Percentiles rank a stretch among this genome's conserved stretches.
These are phyloP conservation scores for Thozetella sp. DNA, from an alignment of 495 filamentous ascomycete genomes.

Conservation along the genomic window DNA sequence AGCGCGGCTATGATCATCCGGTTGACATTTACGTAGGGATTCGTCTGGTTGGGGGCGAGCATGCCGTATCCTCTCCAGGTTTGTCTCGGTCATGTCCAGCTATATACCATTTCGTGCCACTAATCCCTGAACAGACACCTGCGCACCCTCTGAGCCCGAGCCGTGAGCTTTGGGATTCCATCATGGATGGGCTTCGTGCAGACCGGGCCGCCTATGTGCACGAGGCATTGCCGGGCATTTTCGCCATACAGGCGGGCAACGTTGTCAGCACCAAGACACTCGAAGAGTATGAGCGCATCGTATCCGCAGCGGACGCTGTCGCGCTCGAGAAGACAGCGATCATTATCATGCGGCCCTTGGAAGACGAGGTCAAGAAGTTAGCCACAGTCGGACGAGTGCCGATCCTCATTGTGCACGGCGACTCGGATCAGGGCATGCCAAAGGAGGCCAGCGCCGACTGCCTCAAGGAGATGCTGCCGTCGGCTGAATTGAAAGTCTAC, in stretches of 20 bases:
- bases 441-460: conserved; percentile 7
- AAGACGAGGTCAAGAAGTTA: conserved; percentile 6
- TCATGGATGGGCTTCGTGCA: neutral
- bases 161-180: neutral
- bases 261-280: conserved; percentile 2
- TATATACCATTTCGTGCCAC: neutral
- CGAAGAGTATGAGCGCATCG: conserved; percentile 10
- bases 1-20: neutral
- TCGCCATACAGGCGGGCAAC: conserved; percentile 5
- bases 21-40: conserved; percentile 1
- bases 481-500: conserved; percentile 16
- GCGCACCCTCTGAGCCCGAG: neutral
- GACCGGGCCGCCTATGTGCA: neutral
- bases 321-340: conserved; percentile 11
- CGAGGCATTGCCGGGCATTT: conserved; percentile 3
- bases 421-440: conserved; percentile 12
- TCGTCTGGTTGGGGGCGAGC: conserved; percentile 16
- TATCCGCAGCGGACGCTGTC: conserved; percentile 9
- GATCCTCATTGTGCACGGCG: conserved; percentile 14
- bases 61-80: conserved; percentile 14
- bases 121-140: neutral
- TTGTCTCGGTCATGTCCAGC: neutral
- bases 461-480: conserved; percentile 9
- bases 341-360: neutral
- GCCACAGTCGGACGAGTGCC: conserved; percentile 2